A percentile compares a stretch with the other conserved stretches of the same genome.
These are phyloP conservation scores for Saccharomycopsis amapae DNA, from an alignment of 805 yeast genomes.

Conservation along the genomic window DNA sequence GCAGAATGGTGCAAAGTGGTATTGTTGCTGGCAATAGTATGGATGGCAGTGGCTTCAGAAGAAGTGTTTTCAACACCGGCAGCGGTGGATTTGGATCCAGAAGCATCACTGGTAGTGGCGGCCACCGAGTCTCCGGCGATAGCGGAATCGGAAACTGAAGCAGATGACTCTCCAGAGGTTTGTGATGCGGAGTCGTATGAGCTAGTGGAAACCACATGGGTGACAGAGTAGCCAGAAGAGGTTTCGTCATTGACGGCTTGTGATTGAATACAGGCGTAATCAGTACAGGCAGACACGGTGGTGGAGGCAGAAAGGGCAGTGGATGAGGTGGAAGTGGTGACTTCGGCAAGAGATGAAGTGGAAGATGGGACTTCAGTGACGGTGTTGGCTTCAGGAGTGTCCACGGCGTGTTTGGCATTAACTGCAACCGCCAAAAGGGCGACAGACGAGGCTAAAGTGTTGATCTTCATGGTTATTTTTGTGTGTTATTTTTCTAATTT, in stretches of 20 bases:
- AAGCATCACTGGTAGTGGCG: background rate
- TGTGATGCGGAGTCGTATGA: background rate
- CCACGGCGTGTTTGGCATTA: conserved; percentile 9
- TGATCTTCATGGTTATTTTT: too few species aligned
- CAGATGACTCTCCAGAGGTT: background rate
- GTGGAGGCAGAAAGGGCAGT: background rate
- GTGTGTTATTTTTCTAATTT: background rate
- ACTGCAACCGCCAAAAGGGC: background rate
- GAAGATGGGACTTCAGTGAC: conserved; percentile 4
- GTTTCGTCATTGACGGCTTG: conserved; percentile 8
- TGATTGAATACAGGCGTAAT: conserved; percentile 11
- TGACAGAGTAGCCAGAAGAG: conserved; percentile 3
- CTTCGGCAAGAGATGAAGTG: conserved; percentile 1
- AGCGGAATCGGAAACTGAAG: background rate
- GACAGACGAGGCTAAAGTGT: too few species aligned
- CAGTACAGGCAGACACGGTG: conserved; percentile 7
- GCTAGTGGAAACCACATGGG: conserved; percentile 3
- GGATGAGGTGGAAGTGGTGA: background rate
- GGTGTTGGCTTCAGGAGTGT: conserved; percentile 9
- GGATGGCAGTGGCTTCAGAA: background rate
- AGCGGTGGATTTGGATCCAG: background rate
- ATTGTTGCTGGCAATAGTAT: background rate
- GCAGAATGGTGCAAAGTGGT: background rate
- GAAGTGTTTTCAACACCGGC: background rate
- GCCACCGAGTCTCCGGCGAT: background rate